Conservation (phyloP, 805 yeast species). For the Saturnispora silvae region DNA sequence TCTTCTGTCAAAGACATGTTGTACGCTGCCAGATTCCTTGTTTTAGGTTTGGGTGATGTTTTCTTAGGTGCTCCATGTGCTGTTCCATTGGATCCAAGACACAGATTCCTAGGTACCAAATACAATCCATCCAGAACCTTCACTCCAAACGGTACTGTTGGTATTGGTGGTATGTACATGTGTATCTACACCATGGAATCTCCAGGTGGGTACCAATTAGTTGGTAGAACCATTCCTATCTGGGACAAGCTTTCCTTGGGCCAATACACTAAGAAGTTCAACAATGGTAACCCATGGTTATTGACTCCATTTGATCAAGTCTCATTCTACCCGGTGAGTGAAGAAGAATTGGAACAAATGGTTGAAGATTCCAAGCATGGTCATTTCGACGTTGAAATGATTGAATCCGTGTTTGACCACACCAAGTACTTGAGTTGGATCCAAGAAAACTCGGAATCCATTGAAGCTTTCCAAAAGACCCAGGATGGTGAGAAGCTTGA, state of each 20-base stretch:
- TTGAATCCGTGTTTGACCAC: conserved; percentile 69
- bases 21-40: conserved; percentile 83
- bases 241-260: conserved; percentile 92
- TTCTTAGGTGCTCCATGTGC: conserved; percentile 98
- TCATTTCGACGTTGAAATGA: conserved; percentile 60
- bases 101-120: conserved; percentile 82
- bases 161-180: conserved; percentile 98
- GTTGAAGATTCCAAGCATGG: conserved; percentile 76
- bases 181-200: conserved; percentile 97
- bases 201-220: conserved; percentile 97
- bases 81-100: conserved; percentile 95
- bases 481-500: conserved; percentile 78
- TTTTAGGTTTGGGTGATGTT: conserved; percentile 93
- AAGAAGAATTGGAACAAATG: conserved; percentile 63
- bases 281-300: conserved; percentile 67
- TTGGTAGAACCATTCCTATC: conserved; percentile 93
- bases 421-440: conserved; percentile 71
- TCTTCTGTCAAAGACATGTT: conserved; percentile 71
- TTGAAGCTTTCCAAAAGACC: conserved; percentile 50
- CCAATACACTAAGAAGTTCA: conserved; percentile 38
- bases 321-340: conserved; percentile 86
- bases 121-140: conserved; percentile 94
- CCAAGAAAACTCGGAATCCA: conserved; percentile 53
- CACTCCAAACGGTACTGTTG: conserved; percentile 95
- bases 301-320: conserved; percentile 88